Base-by-base conservation (phyloP, 345 rosid species). In the Rhodomyrtus tomentosa region DNA sequence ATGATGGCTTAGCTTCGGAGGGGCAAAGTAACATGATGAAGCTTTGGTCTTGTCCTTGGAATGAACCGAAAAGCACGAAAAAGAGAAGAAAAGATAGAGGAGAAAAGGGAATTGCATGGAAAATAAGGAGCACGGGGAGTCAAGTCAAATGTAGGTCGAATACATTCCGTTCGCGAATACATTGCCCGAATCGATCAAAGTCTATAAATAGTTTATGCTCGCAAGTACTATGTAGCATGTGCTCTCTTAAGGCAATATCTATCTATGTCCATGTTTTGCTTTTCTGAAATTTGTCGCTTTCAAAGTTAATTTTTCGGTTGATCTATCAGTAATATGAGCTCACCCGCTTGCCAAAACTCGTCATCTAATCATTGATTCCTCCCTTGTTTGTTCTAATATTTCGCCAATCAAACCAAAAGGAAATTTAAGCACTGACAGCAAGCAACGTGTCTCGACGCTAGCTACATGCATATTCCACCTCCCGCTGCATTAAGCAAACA, bases 1-100 rank as follows among this genome's bases (percentile, higher is more conserved):
- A 96, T 96, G 99, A 96, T 95, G 99, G 85, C 88, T 56, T 89
- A 68, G 79, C 45, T 68, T 9, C 25, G 45, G 45, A 36, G 45
- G 79, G 45, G n/a, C n/a, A 32, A 68, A 68, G 13, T 68, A 4
- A 36, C 45, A 36, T 36, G 76, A 36, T 68, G 76, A 68, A 68
- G 76, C 76, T 22, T 22, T 36, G 76, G 5, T 18, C 76, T 32
- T 18, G 76, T 36, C 24, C 18, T 68, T 68, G 76, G 36, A 68
- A 4, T 21, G 45, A 68, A 68, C 1, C 12, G 7, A 20, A 32
- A 68, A 7, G 6, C 13, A 8, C 10, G 4, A 32, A 32, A 36
- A 68, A 68, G 12, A 68, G 18, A 68, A 8, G 0, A 4, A 9
- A 21, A 68, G 76, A 16, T 40, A 29, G 73, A 6, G 4, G 73